A percentile compares a stretch with the other conserved stretches of the same genome.
Evolutionary conservation across 495 filamentous ascomycete genomes (phyloP).

Genomic region (Bacidia gigantensis): DNA sequence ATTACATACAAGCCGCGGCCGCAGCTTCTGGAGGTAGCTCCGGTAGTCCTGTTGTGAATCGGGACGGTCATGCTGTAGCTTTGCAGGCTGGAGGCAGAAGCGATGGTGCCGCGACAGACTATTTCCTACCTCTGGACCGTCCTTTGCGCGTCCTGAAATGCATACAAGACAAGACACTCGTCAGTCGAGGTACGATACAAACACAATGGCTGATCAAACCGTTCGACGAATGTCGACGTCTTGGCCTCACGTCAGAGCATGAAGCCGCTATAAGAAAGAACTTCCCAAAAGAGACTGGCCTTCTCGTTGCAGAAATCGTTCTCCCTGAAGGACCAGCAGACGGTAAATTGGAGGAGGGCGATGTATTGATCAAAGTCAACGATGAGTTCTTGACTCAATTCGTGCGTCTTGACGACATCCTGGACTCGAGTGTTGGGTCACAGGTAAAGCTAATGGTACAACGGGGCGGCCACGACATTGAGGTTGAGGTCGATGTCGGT

Average conservation of each 20-base stretch:
- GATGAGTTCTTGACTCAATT: conserved; percentile 90
- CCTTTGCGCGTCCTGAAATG: conserved; percentile 76
- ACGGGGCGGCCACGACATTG: conserved; percentile 74
- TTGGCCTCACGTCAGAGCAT: conserved; percentile 75
- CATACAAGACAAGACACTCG: conserved; percentile 56
- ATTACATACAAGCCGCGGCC: conserved; percentile 96
- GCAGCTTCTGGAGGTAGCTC: conserved; percentile 94
- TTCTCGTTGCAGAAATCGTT: conserved; percentile 92
- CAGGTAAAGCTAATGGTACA: conserved; percentile 66
- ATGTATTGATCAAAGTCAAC: conserved; percentile 92
- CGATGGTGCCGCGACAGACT: conserved; percentile 93
- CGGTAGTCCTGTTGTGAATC: conserved; percentile 91
- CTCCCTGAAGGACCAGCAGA: conserved; percentile 82
- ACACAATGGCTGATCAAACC: conserved; percentile 94
- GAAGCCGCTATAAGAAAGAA: conserved; percentile 66
- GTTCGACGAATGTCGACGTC: conserved; percentile 89
- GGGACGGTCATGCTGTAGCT: conserved; percentile 84
- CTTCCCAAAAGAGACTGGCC: conserved; percentile 87
- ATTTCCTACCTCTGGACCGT: conserved; percentile 88
- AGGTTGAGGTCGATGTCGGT: conserved; percentile 74
- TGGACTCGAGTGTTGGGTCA: conserved; percentile 74
- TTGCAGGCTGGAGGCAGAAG: conserved; percentile 87
- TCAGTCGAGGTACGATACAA: conserved; percentile 90
- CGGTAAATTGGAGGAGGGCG: conserved; percentile 76
- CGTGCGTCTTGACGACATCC: conserved; percentile 78